These are phyloP conservation scores for Clarkia xantiana DNA, from an alignment of 345 rosid species.

Conservation along the genomic window DNA sequence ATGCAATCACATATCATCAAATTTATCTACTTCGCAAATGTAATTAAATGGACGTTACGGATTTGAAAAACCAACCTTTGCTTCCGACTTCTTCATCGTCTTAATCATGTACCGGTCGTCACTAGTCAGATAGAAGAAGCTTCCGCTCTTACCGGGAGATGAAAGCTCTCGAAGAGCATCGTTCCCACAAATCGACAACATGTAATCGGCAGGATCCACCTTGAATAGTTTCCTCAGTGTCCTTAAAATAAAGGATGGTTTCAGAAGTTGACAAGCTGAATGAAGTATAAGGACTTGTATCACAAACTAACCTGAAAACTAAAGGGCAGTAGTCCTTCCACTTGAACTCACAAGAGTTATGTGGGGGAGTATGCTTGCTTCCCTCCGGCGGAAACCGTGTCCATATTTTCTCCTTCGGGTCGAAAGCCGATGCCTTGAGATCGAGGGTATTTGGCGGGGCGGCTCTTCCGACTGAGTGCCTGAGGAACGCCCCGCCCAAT, in stretches of 20 bases:
- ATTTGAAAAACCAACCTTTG: constrained; percentile 29
- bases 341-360: constrained; percentile 66
- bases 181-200: constrained; percentile 83
- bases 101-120: constrained; percentile 95
- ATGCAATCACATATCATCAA: not conserved
- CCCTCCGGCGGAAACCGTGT: constrained; percentile 89
- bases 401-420: constrained; percentile 88
- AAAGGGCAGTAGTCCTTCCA: constrained; percentile 99
- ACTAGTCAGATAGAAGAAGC: constrained; percentile 79
- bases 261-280: not conserved
- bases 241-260: constrained; percentile 20
- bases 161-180: constrained; percentile 91
- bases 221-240: constrained; percentile 82
- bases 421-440: constrained; percentile 80
- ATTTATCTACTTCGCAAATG: too few species aligned
- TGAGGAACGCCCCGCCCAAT: not conserved
- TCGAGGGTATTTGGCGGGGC: constrained; percentile 63
- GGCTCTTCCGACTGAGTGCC: constrained; percentile 85
- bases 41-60: too few species aligned
- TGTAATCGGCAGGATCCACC: constrained; percentile 93
- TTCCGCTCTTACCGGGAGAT: constrained; percentile 97
- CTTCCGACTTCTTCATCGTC: constrained; percentile 85
- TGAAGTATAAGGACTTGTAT: not conserved
- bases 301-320: constrained; percentile 59
- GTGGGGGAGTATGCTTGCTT: constrained; percentile 83